Evolutionary conservation across 352 stramenopile genomes (phyloP), one percentile per base, ranked within the genome.

Genomic region (Globisporangium nagaii): DNA sequence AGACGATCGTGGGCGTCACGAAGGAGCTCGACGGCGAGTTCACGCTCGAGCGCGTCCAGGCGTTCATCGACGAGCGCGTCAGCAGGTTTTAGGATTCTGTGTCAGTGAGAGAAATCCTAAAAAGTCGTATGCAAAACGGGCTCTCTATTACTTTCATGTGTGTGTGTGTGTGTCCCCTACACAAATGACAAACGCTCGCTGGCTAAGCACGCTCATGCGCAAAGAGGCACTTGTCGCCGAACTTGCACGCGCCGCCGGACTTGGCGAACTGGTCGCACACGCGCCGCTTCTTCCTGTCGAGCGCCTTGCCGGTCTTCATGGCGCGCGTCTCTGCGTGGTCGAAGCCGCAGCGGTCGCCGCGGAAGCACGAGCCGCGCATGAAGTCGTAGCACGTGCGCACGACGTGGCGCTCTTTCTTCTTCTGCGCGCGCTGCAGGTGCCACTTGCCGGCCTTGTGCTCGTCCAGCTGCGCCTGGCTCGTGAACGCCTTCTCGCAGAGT

Each of bases 341-440:
- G 45, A 90, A 94, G 32, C 52, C 70, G 51, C 84, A 94, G 24
- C 65, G 60, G 52, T 91, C 84, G 15, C 84, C 81, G 36, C 66
- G 79, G 7, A 60, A 66, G 64, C 84, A 94, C 36, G 70, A 54
- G n/a, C 84, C 81, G 30, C 81, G 81, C 60, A 88, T 71, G 52
- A 91, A 92, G 48, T 94, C 81, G 60, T 91, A 94, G 71, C 84
- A 94, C 39, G 89, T 65, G 37, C 83, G 79, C 13, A 88, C 71
- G 8, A 79, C 70, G 46, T 89, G 80, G 15, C 79, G 72, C 34
- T 68, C 69, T 52, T 84, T 87, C 56, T 84, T 82, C 53, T 88
- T 65, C 36, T 86, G 69, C 28, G 66, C 64, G 25, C 84, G 81
- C 56, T 89, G 81, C 59, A 79, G 82, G 48, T 94, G 84, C 84